Percentiles rank a stretch among this genome's conserved stretches.
phyloP scores from a whole-genome alignment of 2,329 filamentous ascomycete species.

The Cladosporium sp. region DNA sequence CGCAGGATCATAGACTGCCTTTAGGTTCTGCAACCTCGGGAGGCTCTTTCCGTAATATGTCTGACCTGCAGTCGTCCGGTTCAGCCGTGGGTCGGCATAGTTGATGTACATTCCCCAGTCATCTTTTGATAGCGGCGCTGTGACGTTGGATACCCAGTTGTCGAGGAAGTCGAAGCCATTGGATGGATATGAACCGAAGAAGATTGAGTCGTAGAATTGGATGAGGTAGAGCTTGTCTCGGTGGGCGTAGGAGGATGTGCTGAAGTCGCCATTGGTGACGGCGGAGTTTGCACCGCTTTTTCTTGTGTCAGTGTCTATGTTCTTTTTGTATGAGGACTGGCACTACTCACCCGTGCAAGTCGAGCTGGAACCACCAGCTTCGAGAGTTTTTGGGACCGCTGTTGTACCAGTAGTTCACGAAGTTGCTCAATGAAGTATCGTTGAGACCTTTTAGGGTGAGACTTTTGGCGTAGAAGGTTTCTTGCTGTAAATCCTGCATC shows the following conservation, averaged over 20 bases:
- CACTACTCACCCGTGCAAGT: slow-evolving; percentile 18
- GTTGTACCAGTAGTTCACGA: slow-evolving; percentile 24
- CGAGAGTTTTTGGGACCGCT: slow-evolving; percentile 19
- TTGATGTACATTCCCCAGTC: slow-evolving; percentile 28
- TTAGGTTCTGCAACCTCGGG: slow-evolving; percentile 11
- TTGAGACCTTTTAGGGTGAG: slow-evolving; percentile 24
- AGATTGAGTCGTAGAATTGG: slow-evolving; percentile 23
- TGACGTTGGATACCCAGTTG: slow-evolving; percentile 22
- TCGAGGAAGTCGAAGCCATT: slow-evolving; percentile 23
- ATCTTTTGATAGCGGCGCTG: slow-evolving; percentile 5
- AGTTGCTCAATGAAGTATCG: slow-evolving; percentile 21
- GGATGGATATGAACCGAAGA: slow-evolving; percentile 21
- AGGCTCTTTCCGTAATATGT: slow-evolving; percentile 16
- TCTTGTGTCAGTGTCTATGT: background rate
- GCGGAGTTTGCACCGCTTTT: slow-evolving; percentile 19
- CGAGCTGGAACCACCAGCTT: slow-evolving; percentile 24
- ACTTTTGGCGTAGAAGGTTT: slow-evolving; percentile 25
- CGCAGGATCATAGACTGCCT: slow-evolving; percentile 14
- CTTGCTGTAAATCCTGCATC: slow-evolving; percentile 13
- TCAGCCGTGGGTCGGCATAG: slow-evolving; percentile 22
- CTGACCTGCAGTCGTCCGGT: slow-evolving; percentile 14
- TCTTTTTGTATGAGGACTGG: background rate
- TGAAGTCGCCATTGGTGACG: slow-evolving; percentile 24
- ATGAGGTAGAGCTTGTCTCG: slow-evolving; percentile 26
- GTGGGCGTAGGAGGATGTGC: slow-evolving; percentile 24